Evolutionary conservation across 306 rosid genomes (phyloP).

Genomic region (Rosa lucieae): DNA sequence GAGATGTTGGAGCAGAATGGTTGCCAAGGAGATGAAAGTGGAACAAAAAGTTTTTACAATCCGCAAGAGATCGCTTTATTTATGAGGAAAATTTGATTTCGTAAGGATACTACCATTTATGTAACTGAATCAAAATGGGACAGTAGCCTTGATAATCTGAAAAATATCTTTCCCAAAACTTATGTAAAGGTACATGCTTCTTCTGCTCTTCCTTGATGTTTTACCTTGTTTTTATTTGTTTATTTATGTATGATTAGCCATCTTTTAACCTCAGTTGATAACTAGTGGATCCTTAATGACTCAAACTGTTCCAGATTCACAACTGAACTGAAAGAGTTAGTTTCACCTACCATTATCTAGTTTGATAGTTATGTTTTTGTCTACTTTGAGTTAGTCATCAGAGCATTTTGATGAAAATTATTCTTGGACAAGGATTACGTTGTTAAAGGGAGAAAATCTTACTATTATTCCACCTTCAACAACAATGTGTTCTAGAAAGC

Average conservation of each 20-base stretch:
- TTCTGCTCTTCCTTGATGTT: conserved; percentile 8
- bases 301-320: too few relatives aligned
- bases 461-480: too few relatives aligned
- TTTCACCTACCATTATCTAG: too few relatives aligned
- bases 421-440: too few relatives aligned
- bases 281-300: not conserved
- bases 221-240: not conserved
- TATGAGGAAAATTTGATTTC: conserved; percentile 73
- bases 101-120: conserved; percentile 87
- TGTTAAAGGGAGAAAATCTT: too few relatives aligned
- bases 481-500: too few relatives aligned
- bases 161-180: conserved; percentile 88
- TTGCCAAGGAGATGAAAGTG: conserved; percentile 65
- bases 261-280: not conserved
- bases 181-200: conserved; percentile 69
- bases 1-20: conserved; percentile 75
- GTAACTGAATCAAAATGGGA: conserved; percentile 94
- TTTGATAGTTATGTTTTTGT: too few relatives aligned
- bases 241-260: not conserved
- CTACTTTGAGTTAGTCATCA: too few relatives aligned
- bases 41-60: conserved; percentile 69
- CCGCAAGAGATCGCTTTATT: conserved; percentile 79
- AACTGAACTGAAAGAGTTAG: too few relatives aligned
- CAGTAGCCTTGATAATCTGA: conserved; percentile 75
- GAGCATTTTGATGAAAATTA: too few relatives aligned